Evolutionary conservation across 2,329 filamentous ascomycete species (phyloP), one percentile per base, ranked within the genome.

Genomic region (Beauveria australis): DNA sequence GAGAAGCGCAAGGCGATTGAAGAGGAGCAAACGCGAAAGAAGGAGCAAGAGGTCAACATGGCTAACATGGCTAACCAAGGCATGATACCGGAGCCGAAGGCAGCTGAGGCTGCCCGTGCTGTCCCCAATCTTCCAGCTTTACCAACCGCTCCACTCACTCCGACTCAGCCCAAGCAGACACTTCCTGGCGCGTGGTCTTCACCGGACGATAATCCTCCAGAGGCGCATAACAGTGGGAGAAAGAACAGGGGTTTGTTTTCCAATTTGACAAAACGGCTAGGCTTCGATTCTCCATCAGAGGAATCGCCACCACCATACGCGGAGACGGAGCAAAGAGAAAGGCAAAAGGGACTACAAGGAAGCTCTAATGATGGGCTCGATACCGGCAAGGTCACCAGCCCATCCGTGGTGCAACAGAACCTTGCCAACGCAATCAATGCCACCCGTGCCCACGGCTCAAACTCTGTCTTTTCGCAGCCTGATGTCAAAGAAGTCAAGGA

Each of bases 111-210:
- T 14, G 73, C 74, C 5, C 70, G 74, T 43, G 72, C 78, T 60
- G 72, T 70, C 30, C 73, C 74, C 22, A 73, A 66, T 55, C 75
- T 76, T n/a, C 75, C 78, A 43, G 67, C 76, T 66, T 71, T 75
- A 59, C 66, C 76, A 30, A 71, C 78, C 60, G 72, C 70, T 28
- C 73, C 74, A 28, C 73, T 66, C 52, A 75, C 77, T n/a, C 76
- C 78, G 41, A 67, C 76, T 66, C 72, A 75, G 60, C 66, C 76
- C 64, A 67, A 66, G 5, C 69, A 70, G 67, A 62, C 76, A 7
- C 91, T 95, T 84, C 91, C 91, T 6, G 91, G 91, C 3, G 79
- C 84, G 7, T 96, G 94, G 48, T 83, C 88, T 57, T 87, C 87
- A 1, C 85, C 88, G 0, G 83, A 85, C 22, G 77, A 78, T 26